These are phyloP conservation scores for Chlorella sp. DNA, from an alignment of 139 green algal genomes.

Conservation along the genomic window DNA sequence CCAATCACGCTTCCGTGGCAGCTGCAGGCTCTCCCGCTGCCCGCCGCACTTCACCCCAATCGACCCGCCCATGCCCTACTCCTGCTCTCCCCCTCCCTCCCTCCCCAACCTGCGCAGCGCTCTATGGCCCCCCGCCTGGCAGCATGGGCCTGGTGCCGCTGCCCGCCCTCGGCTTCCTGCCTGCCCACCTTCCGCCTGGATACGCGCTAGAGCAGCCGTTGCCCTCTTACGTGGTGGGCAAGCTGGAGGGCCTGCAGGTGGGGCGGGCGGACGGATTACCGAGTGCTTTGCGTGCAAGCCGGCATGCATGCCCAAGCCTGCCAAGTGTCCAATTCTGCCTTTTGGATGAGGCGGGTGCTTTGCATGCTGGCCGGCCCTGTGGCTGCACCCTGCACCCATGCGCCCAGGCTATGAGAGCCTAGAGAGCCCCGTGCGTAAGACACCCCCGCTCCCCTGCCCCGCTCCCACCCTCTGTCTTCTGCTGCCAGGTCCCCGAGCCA, in stretches of 20 bases:
- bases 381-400: no score
- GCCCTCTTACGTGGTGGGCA: not conserved
- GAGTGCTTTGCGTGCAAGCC: no score
- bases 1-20: no score
- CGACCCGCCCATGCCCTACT: no score
- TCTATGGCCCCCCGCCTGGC: not conserved
- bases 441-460: no score
- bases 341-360: not conserved
- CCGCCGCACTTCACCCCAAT: no score
- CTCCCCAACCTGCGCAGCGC: not conserved
- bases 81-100: not conserved
- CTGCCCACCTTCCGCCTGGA: not conserved
- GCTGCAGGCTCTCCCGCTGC: no score
- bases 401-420: no score
- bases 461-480: not conserved
- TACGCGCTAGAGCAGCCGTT: not conserved
- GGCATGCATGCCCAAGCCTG: not conserved
- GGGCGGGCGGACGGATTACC: no score
- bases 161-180: not conserved
- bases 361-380: no score
- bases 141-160: not conserved
- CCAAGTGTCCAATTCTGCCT: not conserved
- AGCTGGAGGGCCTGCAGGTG: not conserved
- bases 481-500: not conserved
- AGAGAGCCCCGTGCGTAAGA: no score